Evolutionary conservation across 495 filamentous ascomycete genomes (phyloP).

Genomic region (Penicillium cataractarum): DNA sequence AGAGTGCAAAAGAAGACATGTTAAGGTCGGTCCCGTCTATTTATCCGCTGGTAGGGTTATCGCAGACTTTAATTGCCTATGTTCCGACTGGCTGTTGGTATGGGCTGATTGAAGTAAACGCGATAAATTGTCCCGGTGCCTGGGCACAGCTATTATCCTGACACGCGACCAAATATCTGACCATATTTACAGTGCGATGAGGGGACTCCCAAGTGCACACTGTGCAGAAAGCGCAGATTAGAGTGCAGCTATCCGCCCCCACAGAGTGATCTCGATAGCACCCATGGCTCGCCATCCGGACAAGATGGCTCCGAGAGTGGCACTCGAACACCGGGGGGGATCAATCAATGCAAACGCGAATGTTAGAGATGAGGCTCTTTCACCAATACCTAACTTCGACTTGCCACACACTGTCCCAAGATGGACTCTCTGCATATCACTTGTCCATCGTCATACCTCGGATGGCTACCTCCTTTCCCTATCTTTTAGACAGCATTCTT

Average conservation of each 20-base stretch:
- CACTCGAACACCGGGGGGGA: slow-evolving; percentile 7
- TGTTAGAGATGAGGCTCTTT: slow-evolving; percentile 46
- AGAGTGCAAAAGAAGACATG: slow-evolving; percentile 45
- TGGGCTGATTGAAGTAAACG: not conserved
- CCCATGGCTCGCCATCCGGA: slow-evolving; percentile 26
- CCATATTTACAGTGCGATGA: slow-evolving; percentile 41
- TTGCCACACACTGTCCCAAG: slow-evolving; percentile 34
- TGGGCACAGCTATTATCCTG: not conserved
- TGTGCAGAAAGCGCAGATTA: slow-evolving; percentile 43
- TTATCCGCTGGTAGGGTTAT: not conserved
- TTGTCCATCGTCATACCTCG: slow-evolving; percentile 48
- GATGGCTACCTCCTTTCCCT: slow-evolving; percentile 47
- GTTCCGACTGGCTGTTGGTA: not conserved
- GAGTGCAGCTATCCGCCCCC: slow-evolving; percentile 40
- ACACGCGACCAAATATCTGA: slow-evolving; percentile 7
- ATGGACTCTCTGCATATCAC: slow-evolving; percentile 37
- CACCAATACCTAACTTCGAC: slow-evolving; percentile 45
- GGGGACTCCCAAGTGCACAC: slow-evolving; percentile 34
- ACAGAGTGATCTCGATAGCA: slow-evolving; percentile 32
- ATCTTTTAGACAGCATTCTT: slow-evolving; percentile 51
- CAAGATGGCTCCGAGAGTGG: slow-evolving; percentile 31
- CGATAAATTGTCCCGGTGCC: not conserved
- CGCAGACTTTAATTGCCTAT: not conserved
- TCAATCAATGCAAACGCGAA: slow-evolving; percentile 27
- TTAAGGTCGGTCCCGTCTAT: slow-evolving; percentile 34